phyloP scores from a whole-genome alignment of 441 rosid species.

The Gossypium trilobum region DNA sequence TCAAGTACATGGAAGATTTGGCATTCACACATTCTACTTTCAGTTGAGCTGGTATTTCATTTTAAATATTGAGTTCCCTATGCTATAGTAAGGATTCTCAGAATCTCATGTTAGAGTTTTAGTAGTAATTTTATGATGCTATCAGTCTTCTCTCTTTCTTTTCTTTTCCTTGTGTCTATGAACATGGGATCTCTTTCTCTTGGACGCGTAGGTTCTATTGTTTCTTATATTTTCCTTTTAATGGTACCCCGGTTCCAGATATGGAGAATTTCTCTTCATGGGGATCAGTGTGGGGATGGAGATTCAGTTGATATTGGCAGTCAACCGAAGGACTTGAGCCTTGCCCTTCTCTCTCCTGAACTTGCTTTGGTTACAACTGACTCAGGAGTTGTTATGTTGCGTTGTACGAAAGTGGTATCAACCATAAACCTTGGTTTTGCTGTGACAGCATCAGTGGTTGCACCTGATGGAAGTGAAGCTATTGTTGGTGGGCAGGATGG shows the following conservation, averaged over 20 bases:
- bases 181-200: background rate
- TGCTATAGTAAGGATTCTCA: background rate
- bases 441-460: slow-evolving; percentile 66
- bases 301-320: slow-evolving; percentile 60
- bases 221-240: slow-evolving; percentile 17
- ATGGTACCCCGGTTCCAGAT: slow-evolving; percentile 33
- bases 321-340: slow-evolving; percentile 84
- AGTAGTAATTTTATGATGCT: background rate
- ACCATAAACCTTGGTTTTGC: slow-evolving; percentile 64
- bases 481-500: slow-evolving; percentile 77
- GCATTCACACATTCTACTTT: background rate
- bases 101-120: background rate
- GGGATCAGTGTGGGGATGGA: slow-evolving; percentile 61
- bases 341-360: slow-evolving; percentile 57
- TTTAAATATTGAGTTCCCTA: background rate
- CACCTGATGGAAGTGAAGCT: slow-evolving; percentile 91
- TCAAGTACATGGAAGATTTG: background rate
- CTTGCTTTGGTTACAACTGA: slow-evolving; percentile 61
- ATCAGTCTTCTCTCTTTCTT: background rate
- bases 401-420: slow-evolving; percentile 54
- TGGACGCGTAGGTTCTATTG: background rate
- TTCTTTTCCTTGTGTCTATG: background rate
- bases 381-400: slow-evolving; percentile 69
- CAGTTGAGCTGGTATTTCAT: background rate
- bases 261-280: slow-evolving; percentile 57